Base-by-base conservation (phyloP, 768 basidiomycete species). In the button mushroom (Agaricus bisporus) region DNA sequence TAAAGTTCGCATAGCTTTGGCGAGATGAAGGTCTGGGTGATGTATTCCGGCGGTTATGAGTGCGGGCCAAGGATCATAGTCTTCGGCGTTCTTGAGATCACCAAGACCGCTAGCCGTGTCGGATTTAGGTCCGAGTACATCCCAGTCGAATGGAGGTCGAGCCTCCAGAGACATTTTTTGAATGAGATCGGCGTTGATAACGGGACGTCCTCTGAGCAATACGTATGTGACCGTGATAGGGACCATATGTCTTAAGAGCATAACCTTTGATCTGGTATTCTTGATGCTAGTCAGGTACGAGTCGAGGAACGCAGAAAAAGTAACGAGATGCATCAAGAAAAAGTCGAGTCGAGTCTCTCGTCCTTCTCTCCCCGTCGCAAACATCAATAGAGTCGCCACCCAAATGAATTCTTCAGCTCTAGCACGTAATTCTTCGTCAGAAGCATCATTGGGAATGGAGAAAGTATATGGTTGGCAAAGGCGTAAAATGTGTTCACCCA, bases 251-350 rank as follows among this genome's bases (percentile, higher is more conserved):
- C 72, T 69, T n/a, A 83, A 60, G 8, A 85, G 65, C 20, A 66
- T 68, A 4, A 72, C 76, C 60, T 76, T 77, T 38, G 73, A 66
- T 20, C 60, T 63, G 9, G 63, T 58, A 37, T 64, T 69, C 28
- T 64, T 58, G 36, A 76, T 44, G 9, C 64, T 64, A 9, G 60
- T 59, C 35, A 78, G 57, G 36, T 77, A 60, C 0, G 76, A 73
- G 22, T 72, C 70, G 7, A 83, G 58, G 64, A 82, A 80, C 4
- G 81, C 58, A 7, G 78, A 70, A 35, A 74, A 74, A 9, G 75
- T 83, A 42, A 83, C 67, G 43, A 81, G 59, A 58, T 83, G 82
- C 79, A 80, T 78, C 48, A 83, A 64, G 74, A 81, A 80, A 67
- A 83, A 77, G 50, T 76, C 81, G 26, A 83, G 61, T 4, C 81